Base-by-base conservation (phyloP, 768 basidiomycete species). In the Leucocoprinus leucothites region DNA sequence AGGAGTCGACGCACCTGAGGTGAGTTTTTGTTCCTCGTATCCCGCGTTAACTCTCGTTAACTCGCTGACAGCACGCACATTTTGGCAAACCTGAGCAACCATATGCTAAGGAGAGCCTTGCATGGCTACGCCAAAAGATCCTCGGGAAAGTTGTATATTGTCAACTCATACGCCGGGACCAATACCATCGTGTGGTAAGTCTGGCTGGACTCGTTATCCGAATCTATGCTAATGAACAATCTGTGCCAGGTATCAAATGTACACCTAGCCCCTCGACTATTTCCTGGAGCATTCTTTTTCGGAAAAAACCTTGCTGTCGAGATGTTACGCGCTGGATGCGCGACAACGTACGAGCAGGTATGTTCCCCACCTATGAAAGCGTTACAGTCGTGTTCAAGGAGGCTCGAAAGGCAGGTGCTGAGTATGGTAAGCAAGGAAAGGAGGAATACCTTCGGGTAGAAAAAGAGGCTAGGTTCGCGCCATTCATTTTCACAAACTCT, bases 1-100 rank as follows among this genome's bases (percentile, higher is more conserved):
- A 13, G 95, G 92, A 0, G 84, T 94, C 3, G 95, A 98, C 65
- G 95, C 95, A 1, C 95, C 95, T 0, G 95, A 98, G 77, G 92
- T 89, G 61, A 26, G 35, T 48, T 18, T n/a, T 48, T 16, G 26
- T 49, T 51, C 26, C 25, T 11, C 14, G 48, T 34, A 21, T 6
- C 57, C n/a, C 40, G 2, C 4, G 28, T 21, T 53, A 48, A 34
- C 13, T 38, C 19, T 50, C 16, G 42, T 55, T 11, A 52, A 38
- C 19, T 45, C 44, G 7, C 53, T 92, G 91, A 81, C 76, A n/a
- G 75, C 85, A n/a, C 3, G 9, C 11, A 0, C 90, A 97, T 67
- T 96, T 94, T 60, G 95, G 95, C 19, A 82, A 84, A 48, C 82
- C 85, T 9, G 82, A 81, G 0, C 94, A 97, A 64, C 85, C 86